Evolutionary conservation across 345 rosid genomes (phyloP).

Genomic region (Lepidium didymum): DNA sequence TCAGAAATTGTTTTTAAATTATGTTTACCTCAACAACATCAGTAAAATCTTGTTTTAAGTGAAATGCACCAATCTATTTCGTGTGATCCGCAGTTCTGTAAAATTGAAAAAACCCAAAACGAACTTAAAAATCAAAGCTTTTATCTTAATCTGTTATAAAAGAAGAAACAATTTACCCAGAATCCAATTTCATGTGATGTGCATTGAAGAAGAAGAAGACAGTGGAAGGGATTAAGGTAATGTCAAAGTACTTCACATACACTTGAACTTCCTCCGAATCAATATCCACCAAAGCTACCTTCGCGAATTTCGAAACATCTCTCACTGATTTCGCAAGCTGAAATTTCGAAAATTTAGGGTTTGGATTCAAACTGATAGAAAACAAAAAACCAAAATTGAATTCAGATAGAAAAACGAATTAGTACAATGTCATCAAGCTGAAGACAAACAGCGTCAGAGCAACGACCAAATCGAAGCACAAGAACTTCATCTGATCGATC

Average conservation of each 20-base stretch:
- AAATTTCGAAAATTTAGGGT: background rate
- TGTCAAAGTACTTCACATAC: constrained; percentile 78
- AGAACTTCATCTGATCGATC: constrained; percentile 73
- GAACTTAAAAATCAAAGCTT: background rate
- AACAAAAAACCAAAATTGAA: background rate
- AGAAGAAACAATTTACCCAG: constrained; percentile 39
- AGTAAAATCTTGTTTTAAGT: constrained; percentile 76
- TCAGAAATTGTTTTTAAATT: background rate
- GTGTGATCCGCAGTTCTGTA: constrained; percentile 87
- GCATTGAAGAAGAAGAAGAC: constrained; percentile 95
- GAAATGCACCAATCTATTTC: constrained; percentile 86
- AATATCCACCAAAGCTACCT: constrained; percentile 54
- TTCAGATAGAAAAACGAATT: background rate
- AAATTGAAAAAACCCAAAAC: background rate
- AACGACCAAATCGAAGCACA: constrained; percentile 84
- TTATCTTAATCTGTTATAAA: background rate
- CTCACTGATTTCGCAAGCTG: constrained; percentile 73
- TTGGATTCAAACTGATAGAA: background rate
- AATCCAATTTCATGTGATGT: constrained; percentile 94
- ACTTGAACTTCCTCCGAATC: constrained; percentile 77
- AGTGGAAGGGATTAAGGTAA: constrained; percentile 62
- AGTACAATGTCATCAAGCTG: constrained; percentile 64
- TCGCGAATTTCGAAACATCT: constrained; percentile 64
- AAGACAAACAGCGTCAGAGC: constrained; percentile 50
- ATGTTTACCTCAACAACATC: constrained; percentile 76